Percentiles rank a stretch among this genome's conserved stretches.
These are phyloP conservation scores for Alternaria conjuncta DNA, from an alignment of 2,329 filamentous ascomycete genomes.

Conservation along the genomic window DNA sequence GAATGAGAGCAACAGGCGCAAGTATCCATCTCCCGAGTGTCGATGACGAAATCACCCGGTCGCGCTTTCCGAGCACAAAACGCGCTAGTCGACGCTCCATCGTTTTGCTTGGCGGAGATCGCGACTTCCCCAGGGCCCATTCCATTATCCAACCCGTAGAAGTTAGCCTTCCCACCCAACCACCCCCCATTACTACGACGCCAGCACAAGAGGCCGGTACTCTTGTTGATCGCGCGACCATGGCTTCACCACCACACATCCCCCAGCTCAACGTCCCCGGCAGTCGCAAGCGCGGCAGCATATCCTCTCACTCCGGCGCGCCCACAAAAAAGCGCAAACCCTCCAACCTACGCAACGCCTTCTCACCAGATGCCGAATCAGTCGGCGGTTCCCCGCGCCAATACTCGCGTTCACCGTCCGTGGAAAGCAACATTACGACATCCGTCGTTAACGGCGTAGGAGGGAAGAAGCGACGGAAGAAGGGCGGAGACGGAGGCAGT, in stretches of 20 bases:
- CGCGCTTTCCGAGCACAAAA: slow-evolving; percentile 20
- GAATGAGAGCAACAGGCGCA: slow-evolving; percentile 13
- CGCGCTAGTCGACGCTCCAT: slow-evolving; percentile 15
- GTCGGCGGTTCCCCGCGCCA: slow-evolving; percentile 56
- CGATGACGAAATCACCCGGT: slow-evolving; percentile 37
- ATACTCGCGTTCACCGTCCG: slow-evolving; percentile 68
- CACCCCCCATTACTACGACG: background rate
- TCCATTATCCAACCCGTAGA: background rate
- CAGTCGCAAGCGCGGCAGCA: slow-evolving; percentile 71
- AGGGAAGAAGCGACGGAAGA: slow-evolving; percentile 68
- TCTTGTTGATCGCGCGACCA: slow-evolving; percentile 48
- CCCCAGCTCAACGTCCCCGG: slow-evolving; percentile 62
- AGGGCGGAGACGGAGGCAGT: slow-evolving; percentile 38
- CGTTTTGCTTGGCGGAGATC: slow-evolving; percentile 18
- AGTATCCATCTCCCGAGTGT: background rate
- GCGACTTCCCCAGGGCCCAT: slow-evolving; percentile 15
- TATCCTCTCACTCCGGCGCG: slow-evolving; percentile 56
- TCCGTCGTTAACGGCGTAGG: slow-evolving; percentile 42
- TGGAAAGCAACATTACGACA: slow-evolving; percentile 66
- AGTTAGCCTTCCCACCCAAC: background rate
- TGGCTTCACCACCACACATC: slow-evolving; percentile 65
- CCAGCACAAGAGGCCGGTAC: background rate
- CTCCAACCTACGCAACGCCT: slow-evolving; percentile 78
- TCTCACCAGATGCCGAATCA: slow-evolving; percentile 67
- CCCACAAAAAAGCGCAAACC: slow-evolving; percentile 72